phyloP scores from a whole-genome alignment of 2,329 filamentous ascomycete species.

The Nothophoma quercina region DNA sequence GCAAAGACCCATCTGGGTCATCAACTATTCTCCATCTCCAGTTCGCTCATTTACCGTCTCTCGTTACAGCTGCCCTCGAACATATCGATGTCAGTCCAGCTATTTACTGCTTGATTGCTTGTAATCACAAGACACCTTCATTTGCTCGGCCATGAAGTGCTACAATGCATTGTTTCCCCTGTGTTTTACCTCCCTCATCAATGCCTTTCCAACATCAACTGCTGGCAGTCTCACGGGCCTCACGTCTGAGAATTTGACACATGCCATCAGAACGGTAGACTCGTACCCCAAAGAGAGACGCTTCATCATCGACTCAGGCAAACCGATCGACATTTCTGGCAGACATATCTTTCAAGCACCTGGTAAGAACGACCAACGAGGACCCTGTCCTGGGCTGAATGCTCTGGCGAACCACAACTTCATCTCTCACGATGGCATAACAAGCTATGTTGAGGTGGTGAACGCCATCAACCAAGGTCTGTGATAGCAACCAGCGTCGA shows the following conservation, averaged over 20 bases:
- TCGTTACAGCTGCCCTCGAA: too few species aligned
- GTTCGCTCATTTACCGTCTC: too few species aligned
- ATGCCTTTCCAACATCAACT: slow-evolving; percentile 25
- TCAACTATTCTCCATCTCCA: neutral
- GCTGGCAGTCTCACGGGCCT: slow-evolving; percentile 11
- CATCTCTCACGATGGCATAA: slow-evolving; percentile 44
- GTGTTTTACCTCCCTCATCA: slow-evolving; percentile 10
- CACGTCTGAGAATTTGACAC: slow-evolving; percentile 19
- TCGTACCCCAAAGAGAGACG: slow-evolving; percentile 22
- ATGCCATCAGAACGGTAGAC: slow-evolving; percentile 21
- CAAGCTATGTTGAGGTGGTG: slow-evolving; percentile 53
- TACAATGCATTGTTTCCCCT: slow-evolving; percentile 18
- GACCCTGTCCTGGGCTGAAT: slow-evolving; percentile 53
- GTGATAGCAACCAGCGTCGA: slow-evolving; percentile 26
- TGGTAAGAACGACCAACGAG: slow-evolving; percentile 50
- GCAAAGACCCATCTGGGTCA: neutral
- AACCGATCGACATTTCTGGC: slow-evolving; percentile 35
- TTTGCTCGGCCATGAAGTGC: slow-evolving; percentile 24
- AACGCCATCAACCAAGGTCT: slow-evolving; percentile 52
- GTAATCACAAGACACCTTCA: neutral
- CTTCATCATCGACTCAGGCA: slow-evolving; percentile 28
- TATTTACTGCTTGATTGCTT: too few species aligned
- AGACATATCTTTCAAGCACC: slow-evolving; percentile 46
- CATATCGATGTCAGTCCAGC: neutral
- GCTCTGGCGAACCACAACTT: slow-evolving; percentile 51